A percentile compares a stretch with the other conserved stretches of the same genome.
Evolutionary conservation across 2,329 filamentous ascomycete genomes (phyloP).

Genomic region (Grosmannia serpens): DNA sequence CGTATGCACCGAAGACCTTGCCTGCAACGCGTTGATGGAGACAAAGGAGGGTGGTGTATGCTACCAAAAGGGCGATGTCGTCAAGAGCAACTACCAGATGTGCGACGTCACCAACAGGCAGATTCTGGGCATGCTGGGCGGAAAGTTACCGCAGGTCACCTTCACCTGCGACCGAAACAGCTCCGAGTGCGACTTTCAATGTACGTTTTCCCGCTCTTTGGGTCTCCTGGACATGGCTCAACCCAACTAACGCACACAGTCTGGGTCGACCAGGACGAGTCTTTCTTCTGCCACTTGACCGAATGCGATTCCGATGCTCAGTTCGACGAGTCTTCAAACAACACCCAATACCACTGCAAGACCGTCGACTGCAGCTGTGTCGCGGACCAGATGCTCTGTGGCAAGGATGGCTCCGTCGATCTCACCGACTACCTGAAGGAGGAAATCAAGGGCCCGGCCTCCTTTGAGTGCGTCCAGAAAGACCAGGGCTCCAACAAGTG

Average conservation of each 20-base stretch:
- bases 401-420: slow-evolving; percentile 82
- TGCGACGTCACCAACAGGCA: slow-evolving; percentile 95
- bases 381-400: slow-evolving; percentile 84
- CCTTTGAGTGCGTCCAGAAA: slow-evolving; percentile 62
- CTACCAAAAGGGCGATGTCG: slow-evolving; percentile 79
- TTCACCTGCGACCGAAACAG: slow-evolving; percentile 75
- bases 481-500: slow-evolving; percentile 56
- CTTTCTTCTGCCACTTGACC: slow-evolving; percentile 87
- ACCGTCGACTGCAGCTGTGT: slow-evolving; percentile 82
- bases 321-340: slow-evolving; percentile 60
- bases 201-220: slow-evolving; percentile 32
- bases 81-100: slow-evolving; percentile 94
- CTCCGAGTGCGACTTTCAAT: slow-evolving; percentile 86
- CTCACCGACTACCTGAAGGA: slow-evolving; percentile 79
- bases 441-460: slow-evolving; percentile 75
- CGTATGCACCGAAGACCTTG: slow-evolving; percentile 73
- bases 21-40: slow-evolving; percentile 82
- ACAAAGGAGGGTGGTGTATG: slow-evolving; percentile 73
- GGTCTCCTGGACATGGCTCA: background rate
- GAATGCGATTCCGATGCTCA: slow-evolving; percentile 65
- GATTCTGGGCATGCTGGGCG: slow-evolving; percentile 76
- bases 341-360: slow-evolving; percentile 74
- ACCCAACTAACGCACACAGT: slow-evolving; percentile 36
- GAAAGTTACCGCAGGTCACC: slow-evolving; percentile 81
- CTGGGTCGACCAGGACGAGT: slow-evolving; percentile 89